Conservation (phyloP, 768 basidiomycete species). For the Boletus tylopilopsis region DNA sequence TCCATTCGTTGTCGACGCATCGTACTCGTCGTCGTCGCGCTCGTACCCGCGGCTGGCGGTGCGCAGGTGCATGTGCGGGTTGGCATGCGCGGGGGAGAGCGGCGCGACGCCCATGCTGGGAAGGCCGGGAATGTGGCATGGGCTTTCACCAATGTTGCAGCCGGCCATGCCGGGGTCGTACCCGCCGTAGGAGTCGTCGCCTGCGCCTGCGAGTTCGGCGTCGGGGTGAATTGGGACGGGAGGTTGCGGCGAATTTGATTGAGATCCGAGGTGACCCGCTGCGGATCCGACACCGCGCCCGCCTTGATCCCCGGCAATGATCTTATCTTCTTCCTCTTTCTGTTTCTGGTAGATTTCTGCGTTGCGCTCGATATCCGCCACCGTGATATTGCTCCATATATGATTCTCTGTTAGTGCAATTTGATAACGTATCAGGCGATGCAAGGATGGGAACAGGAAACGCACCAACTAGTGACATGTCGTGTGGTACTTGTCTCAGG, state of each 20-base stretch:
- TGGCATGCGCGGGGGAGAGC: neutral
- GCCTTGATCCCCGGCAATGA: conserved; percentile 4
- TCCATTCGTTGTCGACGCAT: neutral
- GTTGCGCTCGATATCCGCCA: neutral
- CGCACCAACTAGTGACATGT: too few relatives aligned
- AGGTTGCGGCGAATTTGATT: neutral
- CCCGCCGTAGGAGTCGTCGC: conserved; percentile 12
- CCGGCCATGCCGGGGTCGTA: conserved; percentile 26
- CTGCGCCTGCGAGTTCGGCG: neutral
- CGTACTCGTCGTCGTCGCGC: conserved; percentile 19
- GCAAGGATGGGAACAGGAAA: too few relatives aligned
- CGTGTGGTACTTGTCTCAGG: too few relatives aligned
- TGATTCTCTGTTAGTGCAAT: conserved; percentile 1
- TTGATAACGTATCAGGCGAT: too few relatives aligned
- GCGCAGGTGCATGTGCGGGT: neutral
- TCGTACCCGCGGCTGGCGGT: conserved; percentile 15
- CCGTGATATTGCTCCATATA: neutral
- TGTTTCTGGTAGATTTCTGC: neutral
- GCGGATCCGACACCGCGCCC: conserved; percentile 3
- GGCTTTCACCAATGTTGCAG: neutral
- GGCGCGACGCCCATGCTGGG: neutral
- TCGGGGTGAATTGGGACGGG: too few relatives aligned
- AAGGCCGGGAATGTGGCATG: conserved; percentile 13
- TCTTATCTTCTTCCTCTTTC: neutral
- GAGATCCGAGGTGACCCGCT: neutral